phyloP scores from a whole-genome alignment of 2,329 filamentous ascomycete genomes.

The Lachnellula subtilissima region DNA sequence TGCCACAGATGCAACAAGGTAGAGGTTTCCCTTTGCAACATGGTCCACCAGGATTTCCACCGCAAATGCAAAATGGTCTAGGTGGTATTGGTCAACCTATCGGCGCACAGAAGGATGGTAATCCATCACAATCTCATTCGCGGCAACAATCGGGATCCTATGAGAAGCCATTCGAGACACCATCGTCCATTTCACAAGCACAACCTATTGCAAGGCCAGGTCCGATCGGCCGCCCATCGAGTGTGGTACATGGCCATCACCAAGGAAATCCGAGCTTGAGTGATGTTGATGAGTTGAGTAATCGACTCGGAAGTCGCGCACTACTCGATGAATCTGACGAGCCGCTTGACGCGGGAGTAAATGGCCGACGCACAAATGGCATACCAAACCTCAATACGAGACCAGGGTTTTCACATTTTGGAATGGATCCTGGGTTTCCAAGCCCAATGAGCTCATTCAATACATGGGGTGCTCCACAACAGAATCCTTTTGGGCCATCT shows the following conservation, averaged over 20 bases:
- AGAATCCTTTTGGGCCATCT: slow-evolving; percentile 30
- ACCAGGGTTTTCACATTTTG: slow-evolving; percentile 27
- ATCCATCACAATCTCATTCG: slow-evolving; percentile 56
- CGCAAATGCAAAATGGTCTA: slow-evolving; percentile 39
- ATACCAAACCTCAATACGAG: slow-evolving; percentile 22
- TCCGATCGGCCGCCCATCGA: slow-evolving; percentile 83
- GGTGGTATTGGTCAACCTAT: slow-evolving; percentile 38
- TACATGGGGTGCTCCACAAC: slow-evolving; percentile 31
- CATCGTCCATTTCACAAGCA: slow-evolving; percentile 44
- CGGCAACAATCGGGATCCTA: slow-evolving; percentile 70
- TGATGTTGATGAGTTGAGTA: slow-evolving; percentile 67
- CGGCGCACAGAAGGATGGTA: slow-evolving; percentile 34
- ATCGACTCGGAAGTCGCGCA: slow-evolving; percentile 85
- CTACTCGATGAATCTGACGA: slow-evolving; percentile 72
- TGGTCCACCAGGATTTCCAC: slow-evolving; percentile 51
- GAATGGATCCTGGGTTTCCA: slow-evolving; percentile 28
- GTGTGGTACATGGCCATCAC: slow-evolving; percentile 54
- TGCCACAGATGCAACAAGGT: slow-evolving; percentile 54
- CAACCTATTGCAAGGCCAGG: slow-evolving; percentile 77
- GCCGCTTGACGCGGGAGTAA: slow-evolving; percentile 37
- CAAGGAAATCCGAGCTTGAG: slow-evolving; percentile 38
- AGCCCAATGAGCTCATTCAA: slow-evolving; percentile 27
- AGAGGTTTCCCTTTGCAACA: slow-evolving; percentile 34
- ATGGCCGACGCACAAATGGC: slow-evolving; percentile 30
- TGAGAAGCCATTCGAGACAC: slow-evolving; percentile 44